Evolutionary conservation across 2,329 filamentous ascomycete genomes (phyloP), one percentile per base, ranked within the genome.

Genomic region (Aureobasidium zeae): DNA sequence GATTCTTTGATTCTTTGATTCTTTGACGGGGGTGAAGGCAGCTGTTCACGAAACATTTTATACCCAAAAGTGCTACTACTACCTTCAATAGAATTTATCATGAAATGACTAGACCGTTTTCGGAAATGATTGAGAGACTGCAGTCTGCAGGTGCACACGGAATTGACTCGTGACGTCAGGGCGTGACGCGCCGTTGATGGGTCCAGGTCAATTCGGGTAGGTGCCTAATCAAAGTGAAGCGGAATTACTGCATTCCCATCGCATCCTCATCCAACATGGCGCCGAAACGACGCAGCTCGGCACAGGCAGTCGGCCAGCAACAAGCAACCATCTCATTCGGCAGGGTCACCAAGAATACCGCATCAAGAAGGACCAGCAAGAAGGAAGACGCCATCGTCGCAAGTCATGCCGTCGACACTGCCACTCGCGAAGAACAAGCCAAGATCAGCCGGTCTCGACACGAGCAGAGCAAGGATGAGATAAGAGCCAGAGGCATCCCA

Each of bases 241-340:
- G 22, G 21, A 37, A 17, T n/a, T n/a, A 15, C 21, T 28, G 19
- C 22, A 25, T 25, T n/a, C 15, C 35, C 35, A 30, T 32, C 28
- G 10, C n/a, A 31, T 10, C 5, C 16, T 28, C 12, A 13, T 29
- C 22, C 43, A 54, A 13, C 34, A 71, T 71, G 68, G 61, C 68
- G 39, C 66, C 69, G 13, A 69, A 67, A 52, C 62, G 39, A 32
- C 25, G 61, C 51, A 53, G 57, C 32, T 56, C 63, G 47, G 55
- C 66, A 29, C 55, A 67, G 48, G 59, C 66, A 51, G 53, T 62
- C 33, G 61, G 65, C 45, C 71, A 73, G 53, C 53, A 53, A 31
- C 75, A 79, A 60, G 66, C 72, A 6, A 79, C 73, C n/a, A 72
- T 82, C 52, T 73, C 76, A 28, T 82, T 83, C 64, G 70, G 75